Percentiles rank a stretch among this genome's conserved stretches.
Conservation (phyloP, 1,284 basidiomycete genomes). For the Malassezia psittaci region DNA sequence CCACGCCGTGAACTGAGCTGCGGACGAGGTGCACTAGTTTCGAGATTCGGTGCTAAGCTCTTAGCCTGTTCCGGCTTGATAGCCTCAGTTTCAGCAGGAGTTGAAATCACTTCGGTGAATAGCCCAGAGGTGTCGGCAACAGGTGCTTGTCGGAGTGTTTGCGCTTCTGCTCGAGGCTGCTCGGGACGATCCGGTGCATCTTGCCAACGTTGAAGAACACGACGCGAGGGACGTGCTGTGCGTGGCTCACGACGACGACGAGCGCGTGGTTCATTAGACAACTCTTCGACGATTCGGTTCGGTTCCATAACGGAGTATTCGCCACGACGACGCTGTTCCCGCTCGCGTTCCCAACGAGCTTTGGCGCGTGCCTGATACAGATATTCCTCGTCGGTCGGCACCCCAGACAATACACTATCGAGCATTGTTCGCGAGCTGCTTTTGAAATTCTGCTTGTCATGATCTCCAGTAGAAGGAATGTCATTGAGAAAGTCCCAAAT, state of each 20-base stretch:
- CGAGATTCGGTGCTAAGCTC: background rate
- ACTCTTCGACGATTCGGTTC: slow-evolving; percentile 14
- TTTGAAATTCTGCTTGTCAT: background rate
- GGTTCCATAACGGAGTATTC: slow-evolving; percentile 3
- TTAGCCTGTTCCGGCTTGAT: background rate
- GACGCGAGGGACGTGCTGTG: background rate
- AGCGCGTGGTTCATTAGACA: background rate
- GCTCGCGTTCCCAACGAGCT: slow-evolving; percentile 17
- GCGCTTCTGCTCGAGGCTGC: background rate
- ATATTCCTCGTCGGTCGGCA: slow-evolving; percentile 26
- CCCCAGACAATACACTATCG: slow-evolving; percentile 20
- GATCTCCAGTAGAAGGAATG: background rate
- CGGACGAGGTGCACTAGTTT: background rate
- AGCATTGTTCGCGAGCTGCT: slow-evolving; percentile 10
- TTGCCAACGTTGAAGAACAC: slow-evolving; percentile 4
- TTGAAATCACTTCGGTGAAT: background rate
- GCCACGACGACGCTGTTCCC: slow-evolving; percentile 13
- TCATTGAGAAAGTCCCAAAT: background rate
- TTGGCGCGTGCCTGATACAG: background rate
- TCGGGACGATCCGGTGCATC: background rate
- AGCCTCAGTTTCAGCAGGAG: background rate
- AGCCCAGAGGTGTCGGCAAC: background rate
- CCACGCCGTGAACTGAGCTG: background rate
- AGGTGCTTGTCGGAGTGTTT: background rate
- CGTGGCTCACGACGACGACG: background rate